Percentiles rank a stretch among this genome's conserved stretches.
Conservation (phyloP, 139 green algal species). For the Closterium sp. region DNA sequence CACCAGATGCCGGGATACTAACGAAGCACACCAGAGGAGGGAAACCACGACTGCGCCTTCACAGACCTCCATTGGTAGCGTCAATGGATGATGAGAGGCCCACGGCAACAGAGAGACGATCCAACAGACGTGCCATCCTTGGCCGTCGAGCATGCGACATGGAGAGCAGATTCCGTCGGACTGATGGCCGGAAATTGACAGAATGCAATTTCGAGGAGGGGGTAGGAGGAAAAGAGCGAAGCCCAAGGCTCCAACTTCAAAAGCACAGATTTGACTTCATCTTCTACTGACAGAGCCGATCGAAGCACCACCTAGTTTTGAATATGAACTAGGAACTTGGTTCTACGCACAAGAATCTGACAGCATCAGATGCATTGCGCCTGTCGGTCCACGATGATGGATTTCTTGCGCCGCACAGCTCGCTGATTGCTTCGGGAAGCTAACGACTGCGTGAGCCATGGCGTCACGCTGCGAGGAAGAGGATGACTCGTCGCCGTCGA, state of each 20-base stretch:
- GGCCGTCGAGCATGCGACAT: not conserved
- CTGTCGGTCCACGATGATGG: not conserved
- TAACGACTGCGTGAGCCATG: not conserved
- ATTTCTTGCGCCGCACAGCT: not conserved
- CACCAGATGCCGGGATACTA: too few species aligned
- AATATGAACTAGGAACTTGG: not conserved
- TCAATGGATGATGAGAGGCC: too few species aligned
- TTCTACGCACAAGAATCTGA: not conserved
- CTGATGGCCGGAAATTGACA: not conserved
- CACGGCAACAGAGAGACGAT: not conserved
- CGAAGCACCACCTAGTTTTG: too few species aligned
- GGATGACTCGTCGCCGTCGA: not conserved
- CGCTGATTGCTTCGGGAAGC: not conserved
- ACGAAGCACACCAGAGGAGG: too few species aligned
- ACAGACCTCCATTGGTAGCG: not conserved
- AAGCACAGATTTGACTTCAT: not conserved
- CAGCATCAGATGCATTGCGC: not conserved
- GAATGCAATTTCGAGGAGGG: not conserved
- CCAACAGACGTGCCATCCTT: not conserved
- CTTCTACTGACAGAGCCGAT: too few species aligned
- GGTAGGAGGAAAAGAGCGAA: too few species aligned
- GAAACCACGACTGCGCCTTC: not conserved
- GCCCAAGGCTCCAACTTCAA: not conserved
- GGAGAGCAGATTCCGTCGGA: not conserved
- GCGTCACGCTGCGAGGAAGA: not conserved